These are phyloP conservation scores for Leptodermis oblonga DNA, from an alignment of 257 asterid genomes.

Conservation along the genomic window DNA sequence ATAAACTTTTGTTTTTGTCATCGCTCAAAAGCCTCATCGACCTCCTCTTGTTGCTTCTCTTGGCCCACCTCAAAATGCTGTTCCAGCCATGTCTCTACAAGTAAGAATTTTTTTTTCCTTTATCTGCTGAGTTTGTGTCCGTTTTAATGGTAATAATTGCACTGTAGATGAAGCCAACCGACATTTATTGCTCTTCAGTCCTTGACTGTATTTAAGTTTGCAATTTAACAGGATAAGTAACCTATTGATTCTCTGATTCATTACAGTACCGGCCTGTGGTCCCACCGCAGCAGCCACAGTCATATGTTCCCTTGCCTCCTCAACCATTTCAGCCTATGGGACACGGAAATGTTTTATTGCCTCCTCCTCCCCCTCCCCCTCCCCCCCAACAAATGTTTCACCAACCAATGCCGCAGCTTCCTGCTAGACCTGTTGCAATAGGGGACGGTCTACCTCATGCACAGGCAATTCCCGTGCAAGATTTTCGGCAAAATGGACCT, in stretches of 20 bases:
- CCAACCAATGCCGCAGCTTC: constrained; percentile 54
- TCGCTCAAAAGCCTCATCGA: constrained; percentile 49
- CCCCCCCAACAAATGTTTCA: constrained; percentile 55
- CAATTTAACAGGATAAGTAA: constrained; percentile 1
- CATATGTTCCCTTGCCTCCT: constrained; percentile 53
- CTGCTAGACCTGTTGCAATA: constrained; percentile 43
- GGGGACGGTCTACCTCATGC: constrained; percentile 54
- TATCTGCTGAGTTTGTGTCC: constrained; percentile 9
- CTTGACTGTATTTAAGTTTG: neutral
- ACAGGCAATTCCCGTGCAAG: constrained; percentile 47
- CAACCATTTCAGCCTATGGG: constrained; percentile 71
- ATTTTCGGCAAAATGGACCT: constrained; percentile 48
- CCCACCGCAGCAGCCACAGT: constrained; percentile 59
- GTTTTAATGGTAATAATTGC: constrained; percentile 13
- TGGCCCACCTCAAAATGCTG: constrained; percentile 60
- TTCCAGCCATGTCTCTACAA: constrained; percentile 72
- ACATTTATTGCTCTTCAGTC: constrained; percentile 6
- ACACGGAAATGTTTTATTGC: constrained; percentile 52
- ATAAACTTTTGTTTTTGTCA: constrained; percentile 15
- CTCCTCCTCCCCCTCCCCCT: constrained; percentile 47
- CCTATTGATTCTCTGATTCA: constrained; percentile 7
- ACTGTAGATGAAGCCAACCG: neutral
- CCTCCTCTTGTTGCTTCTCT: constrained; percentile 55
- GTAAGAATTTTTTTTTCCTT: constrained; percentile 37
- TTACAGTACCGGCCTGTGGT: constrained; percentile 60